phyloP scores from a whole-genome alignment of 257 asterid genomes.

The Solanum neorickii region DNA sequence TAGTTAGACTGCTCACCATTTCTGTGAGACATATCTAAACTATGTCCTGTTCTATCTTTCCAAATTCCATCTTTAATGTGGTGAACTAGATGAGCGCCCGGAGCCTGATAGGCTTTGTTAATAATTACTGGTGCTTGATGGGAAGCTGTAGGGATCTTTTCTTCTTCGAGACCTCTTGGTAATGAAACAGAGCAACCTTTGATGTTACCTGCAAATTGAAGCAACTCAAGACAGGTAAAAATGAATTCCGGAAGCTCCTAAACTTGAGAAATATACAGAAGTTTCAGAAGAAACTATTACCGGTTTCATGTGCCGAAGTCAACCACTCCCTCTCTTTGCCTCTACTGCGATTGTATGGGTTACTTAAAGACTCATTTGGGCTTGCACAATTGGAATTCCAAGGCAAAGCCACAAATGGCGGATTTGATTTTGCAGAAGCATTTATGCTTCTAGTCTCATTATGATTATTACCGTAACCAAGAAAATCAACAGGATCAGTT shows the following conservation, averaged over 20 bases:
- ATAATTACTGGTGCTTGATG: constrained; percentile 27
- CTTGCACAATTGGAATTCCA: constrained; percentile 10
- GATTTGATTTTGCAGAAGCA: constrained; percentile 25
- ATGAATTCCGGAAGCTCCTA: neutral
- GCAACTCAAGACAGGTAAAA: neutral
- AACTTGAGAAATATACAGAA: neutral
- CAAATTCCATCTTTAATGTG: constrained; percentile 32
- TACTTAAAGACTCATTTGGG: constrained; percentile 16
- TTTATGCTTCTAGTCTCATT: constrained; percentile 27
- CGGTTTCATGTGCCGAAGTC: constrained; percentile 41
- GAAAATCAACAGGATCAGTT: constrained; percentile 34
- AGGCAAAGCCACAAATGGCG: constrained; percentile 21
- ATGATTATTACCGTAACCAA: constrained; percentile 27
- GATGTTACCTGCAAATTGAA: constrained; percentile 38
- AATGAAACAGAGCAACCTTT: constrained; percentile 22
- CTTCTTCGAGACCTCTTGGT: constrained; percentile 30
- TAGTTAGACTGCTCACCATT: constrained; percentile 17
- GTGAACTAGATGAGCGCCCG: constrained; percentile 25
- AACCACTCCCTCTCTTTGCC: constrained; percentile 36
- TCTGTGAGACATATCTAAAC: constrained; percentile 28
- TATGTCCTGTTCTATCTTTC: constrained; percentile 30
- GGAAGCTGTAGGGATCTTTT: constrained; percentile 26
- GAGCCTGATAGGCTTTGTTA: constrained; percentile 26
- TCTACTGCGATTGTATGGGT: constrained; percentile 27
- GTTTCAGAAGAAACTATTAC: constrained; percentile 12